phyloP scores from a whole-genome alignment of 1,284 basidiomycete species.

The Marasmius tenuissimus region DNA sequence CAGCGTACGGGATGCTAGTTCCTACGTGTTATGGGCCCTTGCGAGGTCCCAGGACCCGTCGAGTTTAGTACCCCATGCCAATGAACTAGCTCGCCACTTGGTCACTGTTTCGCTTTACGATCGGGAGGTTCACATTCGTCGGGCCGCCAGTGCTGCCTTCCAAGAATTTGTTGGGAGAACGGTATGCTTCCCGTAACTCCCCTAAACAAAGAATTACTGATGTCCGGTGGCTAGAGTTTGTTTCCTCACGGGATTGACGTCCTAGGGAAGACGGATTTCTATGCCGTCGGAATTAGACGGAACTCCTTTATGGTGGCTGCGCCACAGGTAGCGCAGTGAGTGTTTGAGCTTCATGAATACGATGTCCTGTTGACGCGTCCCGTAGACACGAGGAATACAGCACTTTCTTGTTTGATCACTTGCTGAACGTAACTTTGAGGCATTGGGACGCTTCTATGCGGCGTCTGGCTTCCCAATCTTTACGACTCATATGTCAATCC shows the following conservation, averaged over 20 bases:
- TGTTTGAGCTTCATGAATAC: conserved; percentile 17
- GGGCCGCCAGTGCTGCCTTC: conserved; percentile 96
- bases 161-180: conserved; percentile 96
- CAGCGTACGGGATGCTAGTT: conserved; percentile 91
- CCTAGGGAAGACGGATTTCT: conserved; percentile 91
- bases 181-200: conserved; percentile 46
- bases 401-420: conserved; percentile 67
- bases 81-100: conserved; percentile 68
- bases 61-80: conserved; percentile 63
- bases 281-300: conserved; percentile 83
- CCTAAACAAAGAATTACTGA: conserved; percentile 10
- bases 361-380: conserved; percentile 12
- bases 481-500: conserved; percentile 66
- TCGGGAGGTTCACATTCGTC: conserved; percentile 92
- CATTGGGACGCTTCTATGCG: conserved; percentile 93
- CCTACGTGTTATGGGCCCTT: conserved; percentile 95
- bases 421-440: conserved; percentile 73
- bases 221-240: conserved; percentile 53
- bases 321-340: conserved; percentile 82
- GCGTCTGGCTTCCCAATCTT: conserved; percentile 75
- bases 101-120: conserved; percentile 86
- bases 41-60: conserved; percentile 73
- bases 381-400: conserved; percentile 73
- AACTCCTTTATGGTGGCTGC: conserved; percentile 86
- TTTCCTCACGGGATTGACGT: conserved; percentile 96